phyloP scores from a whole-genome alignment of 2,329 filamentous ascomycete genomes.

The Exophiala sideris region DNA sequence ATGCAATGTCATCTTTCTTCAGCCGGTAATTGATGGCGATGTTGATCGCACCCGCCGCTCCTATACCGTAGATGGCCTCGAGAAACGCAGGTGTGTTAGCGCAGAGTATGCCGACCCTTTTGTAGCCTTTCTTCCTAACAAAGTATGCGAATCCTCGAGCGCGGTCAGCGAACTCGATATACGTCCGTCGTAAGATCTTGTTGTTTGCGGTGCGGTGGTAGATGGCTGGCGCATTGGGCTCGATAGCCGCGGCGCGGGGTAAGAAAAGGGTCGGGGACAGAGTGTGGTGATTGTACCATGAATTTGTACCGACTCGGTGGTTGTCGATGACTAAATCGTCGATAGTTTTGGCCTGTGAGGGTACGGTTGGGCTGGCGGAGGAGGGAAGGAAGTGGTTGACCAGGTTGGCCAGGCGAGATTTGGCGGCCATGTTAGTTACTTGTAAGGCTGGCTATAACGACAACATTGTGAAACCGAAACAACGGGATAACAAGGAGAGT shows the following conservation, averaged over 20 bases:
- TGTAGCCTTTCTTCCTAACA: slow-evolving; percentile 68
- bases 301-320: slow-evolving; percentile 45
- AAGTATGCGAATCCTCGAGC: slow-evolving; percentile 86
- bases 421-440: slow-evolving; percentile 59
- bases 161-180: slow-evolving; percentile 78
- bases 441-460: slow-evolving; percentile 11
- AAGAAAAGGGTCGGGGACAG: slow-evolving; percentile 86
- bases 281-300: slow-evolving; percentile 61
- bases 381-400: slow-evolving; percentile 39
- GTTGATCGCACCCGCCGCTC: slow-evolving; percentile 73
- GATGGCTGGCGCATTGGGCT: slow-evolving; percentile 80
- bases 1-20: slow-evolving; percentile 79
- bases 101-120: slow-evolving; percentile 77
- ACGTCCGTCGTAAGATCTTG: slow-evolving; percentile 69
- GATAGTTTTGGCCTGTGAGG: slow-evolving; percentile 25
- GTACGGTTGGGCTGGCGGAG: slow-evolving; percentile 19
- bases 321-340: slow-evolving; percentile 39
- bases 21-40: slow-evolving; percentile 72
- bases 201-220: slow-evolving; percentile 80
- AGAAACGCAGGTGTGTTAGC: slow-evolving; percentile 95
- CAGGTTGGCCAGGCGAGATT: slow-evolving; percentile 59
- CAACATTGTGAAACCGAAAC: not conserved
- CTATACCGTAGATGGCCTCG: slow-evolving; percentile 83
- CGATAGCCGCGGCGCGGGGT: slow-evolving; percentile 79
- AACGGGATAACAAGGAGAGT: no score